Evolutionary conservation across 179 eudicot genomes (phyloP).

Genomic region (Patellifolia procumbens): DNA sequence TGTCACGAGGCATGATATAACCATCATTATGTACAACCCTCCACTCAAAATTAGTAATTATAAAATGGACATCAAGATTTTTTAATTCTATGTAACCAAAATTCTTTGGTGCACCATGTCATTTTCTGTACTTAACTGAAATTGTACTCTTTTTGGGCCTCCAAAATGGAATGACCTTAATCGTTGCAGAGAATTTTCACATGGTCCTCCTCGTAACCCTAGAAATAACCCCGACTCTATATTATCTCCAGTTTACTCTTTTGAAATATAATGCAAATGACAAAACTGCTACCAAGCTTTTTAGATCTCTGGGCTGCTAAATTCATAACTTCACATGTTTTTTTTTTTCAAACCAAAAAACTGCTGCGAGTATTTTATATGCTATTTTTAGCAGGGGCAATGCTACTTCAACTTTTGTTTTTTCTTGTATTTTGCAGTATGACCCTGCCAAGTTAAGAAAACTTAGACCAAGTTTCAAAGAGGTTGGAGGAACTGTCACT

Average conservation of each 20-base stretch:
- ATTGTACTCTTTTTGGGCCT: too few relatives aligned
- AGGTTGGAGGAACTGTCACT: conserved; percentile 50
- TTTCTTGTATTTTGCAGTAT: conserved; percentile 32
- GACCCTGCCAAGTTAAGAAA: conserved; percentile 51
- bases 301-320: background rate
- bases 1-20: background rate
- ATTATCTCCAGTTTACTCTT: background rate
- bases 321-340: background rate
- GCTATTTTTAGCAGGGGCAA: background rate
- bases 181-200: background rate
- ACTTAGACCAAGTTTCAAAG: conserved; percentile 57
- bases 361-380: background rate
- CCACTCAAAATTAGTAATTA: background rate
- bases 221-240: background rate
- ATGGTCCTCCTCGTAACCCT: background rate
- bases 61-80: background rate
- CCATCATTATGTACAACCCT: background rate
- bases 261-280: background rate
- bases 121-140: background rate
- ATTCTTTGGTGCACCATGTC: background rate
- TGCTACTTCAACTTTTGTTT: background rate
- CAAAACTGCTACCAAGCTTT: background rate
- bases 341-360: background rate
- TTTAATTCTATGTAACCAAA: background rate
- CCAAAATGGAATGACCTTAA: background rate